Base-by-base conservation (phyloP, 176 grass and related monocot genomes). In the Juncus effusus region DNA sequence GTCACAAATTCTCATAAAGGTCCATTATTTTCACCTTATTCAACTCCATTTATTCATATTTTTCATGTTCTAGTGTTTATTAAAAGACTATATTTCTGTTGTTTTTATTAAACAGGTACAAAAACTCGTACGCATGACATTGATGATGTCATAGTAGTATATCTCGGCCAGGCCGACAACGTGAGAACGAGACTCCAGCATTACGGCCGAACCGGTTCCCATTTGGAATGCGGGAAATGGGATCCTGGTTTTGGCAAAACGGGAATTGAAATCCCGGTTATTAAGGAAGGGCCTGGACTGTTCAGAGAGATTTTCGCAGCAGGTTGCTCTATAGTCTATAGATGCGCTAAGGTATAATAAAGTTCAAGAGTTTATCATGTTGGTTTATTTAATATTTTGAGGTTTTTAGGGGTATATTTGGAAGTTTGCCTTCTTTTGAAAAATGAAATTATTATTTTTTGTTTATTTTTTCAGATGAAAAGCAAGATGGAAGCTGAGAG, bases 101-200 rank as follows among this genome's bases (percentile, higher is more conserved):
- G 44, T 47, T 47, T 47, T 5, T 47, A 47, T 47, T 47, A 9
- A 65, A 63, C 72, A 15, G 71, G 77, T 54, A 3, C 63, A 40
- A 78, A 74, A 58, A 53, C 82, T 38, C 80, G 80, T 16, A 72
- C 64, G 28, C 54, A 66, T 69, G 67, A 71, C 36, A 39, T 75
- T 62, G 64, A 63, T 36, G 61, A 80, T 35, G 59, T 91, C 63
- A 59, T 91, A 7, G 93, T 91, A 40, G 88, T 96, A 52, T 96
- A 96, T 81, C 65, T 96, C 39, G 93, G 93, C 7, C 87, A 96
- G 80, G 85, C 93, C 10, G 93, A 96, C 37, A 96, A 79, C 55
- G 77, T 96, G 67, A 79, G 88, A 65, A 58, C 75, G 45, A 96
- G 93, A 77, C 82, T 96, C 39, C 93, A 96, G 78, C 88, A 96